phyloP scores from a whole-genome alignment of 2,329 filamentous ascomycete species.

The Purpureocillium lavendulum region DNA sequence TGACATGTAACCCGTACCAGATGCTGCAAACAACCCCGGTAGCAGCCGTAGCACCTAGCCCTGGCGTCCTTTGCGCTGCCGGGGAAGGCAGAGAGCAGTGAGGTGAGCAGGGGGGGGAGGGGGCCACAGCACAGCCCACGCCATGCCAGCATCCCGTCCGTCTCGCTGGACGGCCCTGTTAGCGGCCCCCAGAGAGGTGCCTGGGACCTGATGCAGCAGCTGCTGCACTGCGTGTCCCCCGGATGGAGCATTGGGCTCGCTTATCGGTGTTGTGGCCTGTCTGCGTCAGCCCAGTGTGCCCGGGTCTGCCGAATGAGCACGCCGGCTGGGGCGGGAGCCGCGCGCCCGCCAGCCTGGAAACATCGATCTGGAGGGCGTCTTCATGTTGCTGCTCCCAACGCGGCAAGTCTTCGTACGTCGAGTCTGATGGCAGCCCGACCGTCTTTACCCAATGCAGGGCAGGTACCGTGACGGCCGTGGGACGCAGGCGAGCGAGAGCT shows the following conservation, averaged over 20 bases:
- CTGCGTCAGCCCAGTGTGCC: background rate
- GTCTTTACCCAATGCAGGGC: background rate
- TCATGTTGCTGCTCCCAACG: no score
- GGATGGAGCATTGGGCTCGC: constrained; percentile 4
- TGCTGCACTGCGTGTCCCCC: background rate
- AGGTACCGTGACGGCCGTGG: constrained; percentile 5
- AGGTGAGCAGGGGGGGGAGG: no score
- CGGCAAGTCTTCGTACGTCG: no score
- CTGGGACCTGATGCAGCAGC: constrained; percentile 1
- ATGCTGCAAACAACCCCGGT: no score
- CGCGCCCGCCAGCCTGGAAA: background rate
- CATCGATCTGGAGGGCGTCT: background rate
- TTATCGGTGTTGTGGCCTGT: constrained; percentile 8
- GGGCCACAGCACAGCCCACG: no score
- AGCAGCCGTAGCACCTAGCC: no score
- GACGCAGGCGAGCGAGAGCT: constrained; percentile 4
- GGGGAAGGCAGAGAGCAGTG: no score
- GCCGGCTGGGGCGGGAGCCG: background rate
- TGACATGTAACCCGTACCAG: no score
- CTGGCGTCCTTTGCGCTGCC: no score
- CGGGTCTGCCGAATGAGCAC: background rate
- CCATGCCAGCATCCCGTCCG: no score
- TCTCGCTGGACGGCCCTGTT: no score
- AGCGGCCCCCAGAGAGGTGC: background rate
- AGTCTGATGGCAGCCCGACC: no score